Base-by-base conservation (phyloP, 352 stramenopile genomes). In the Globisporangium lucens region DNA sequence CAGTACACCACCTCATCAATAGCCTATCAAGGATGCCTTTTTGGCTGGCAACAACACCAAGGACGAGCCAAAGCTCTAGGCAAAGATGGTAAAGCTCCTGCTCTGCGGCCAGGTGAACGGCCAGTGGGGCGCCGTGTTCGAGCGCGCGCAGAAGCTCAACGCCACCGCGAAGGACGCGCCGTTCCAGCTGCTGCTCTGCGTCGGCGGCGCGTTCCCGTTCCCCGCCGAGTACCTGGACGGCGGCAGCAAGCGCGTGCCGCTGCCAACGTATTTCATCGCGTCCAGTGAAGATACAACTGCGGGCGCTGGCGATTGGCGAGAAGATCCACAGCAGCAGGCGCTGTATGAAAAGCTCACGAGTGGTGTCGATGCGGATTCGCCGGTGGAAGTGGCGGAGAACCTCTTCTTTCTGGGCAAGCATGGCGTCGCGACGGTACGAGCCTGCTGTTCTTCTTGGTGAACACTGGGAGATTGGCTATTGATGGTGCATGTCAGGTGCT, bases 81-180 rank as follows among this genome's bases (percentile, higher is more conserved):
- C 58, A 33, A 64, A 22, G 5, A 94, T 95, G 87, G 75, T 80
- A 38, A 93, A 93, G 70, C 63, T 95, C 17, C 66, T 95, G 79
- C 78, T 95, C 2, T 88, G 87, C 62, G 87, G 87, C 1, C 77
- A 82, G 17, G 82, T 92, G 47, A 67, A 82, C 47, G 78, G 72
- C 46, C 71, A 85, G 15, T 95, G 87, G 87, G 57, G 79, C 60
- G 61, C 82, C 61, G 71, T 95, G 4, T 89, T 89, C 41, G 80
- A 91, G 61, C 87, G 87, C 65, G 79, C 77, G 56, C 72, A 81
- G 29, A 93, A 92, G 70, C 75, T 95, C 12, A 89, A 92, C 65
- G 78, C 75, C 1, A 59, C 74, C 0, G 68, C 77, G 6, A 91
- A 90, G 65, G 12, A 4, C 12, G 38, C 2, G 12, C 38, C 38